Evolutionary conservation across 208 protist species (phyloP).

Genomic region (Acanthamoeba lenticulata): DNA sequence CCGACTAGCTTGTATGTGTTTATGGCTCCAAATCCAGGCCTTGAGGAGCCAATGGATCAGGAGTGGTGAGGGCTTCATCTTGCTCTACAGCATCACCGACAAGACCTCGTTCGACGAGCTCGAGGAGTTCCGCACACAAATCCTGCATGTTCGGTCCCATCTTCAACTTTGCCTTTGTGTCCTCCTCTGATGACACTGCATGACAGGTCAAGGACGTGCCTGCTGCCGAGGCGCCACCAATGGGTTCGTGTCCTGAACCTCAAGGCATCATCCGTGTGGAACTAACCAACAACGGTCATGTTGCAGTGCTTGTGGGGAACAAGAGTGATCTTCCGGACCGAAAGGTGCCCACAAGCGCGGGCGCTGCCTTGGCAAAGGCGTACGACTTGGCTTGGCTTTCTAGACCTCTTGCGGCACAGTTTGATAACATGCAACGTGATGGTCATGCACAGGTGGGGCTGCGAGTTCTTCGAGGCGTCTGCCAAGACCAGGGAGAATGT

Average conservation of each 20-base stretch:
- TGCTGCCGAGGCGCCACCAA: not conserved
- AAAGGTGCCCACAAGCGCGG: constrained; percentile 78
- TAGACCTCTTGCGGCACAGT: constrained; percentile 78
- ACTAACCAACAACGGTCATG: not conserved
- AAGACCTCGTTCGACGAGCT: constrained; percentile 85
- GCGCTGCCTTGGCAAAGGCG: constrained; percentile 79
- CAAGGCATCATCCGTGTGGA: not conserved
- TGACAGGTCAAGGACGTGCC: not conserved
- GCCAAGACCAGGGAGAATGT: constrained; percentile 88
- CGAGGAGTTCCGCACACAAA: constrained; percentile 50
- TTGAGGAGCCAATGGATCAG: constrained; percentile 68
- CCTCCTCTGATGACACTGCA: not conserved
- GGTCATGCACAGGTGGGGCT: constrained; percentile 76
- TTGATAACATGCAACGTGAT: constrained; percentile 70
- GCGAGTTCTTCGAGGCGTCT: constrained; percentile 84
- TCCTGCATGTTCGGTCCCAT: constrained; percentile 9
- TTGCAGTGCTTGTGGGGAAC: constrained; percentile 79
- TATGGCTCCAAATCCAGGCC: not conserved
- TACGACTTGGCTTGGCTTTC: constrained; percentile 57
- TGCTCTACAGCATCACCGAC: constrained; percentile 83
- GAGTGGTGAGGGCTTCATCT: constrained; percentile 83
- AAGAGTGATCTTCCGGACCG: constrained; percentile 84
- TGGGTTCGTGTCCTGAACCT: not conserved
- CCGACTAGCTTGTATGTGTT: not conserved
- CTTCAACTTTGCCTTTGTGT: not conserved